Evolutionary conservation across 2,329 filamentous ascomycete species (phyloP).

Genomic region (Stagonosporopsis tanaceti): DNA sequence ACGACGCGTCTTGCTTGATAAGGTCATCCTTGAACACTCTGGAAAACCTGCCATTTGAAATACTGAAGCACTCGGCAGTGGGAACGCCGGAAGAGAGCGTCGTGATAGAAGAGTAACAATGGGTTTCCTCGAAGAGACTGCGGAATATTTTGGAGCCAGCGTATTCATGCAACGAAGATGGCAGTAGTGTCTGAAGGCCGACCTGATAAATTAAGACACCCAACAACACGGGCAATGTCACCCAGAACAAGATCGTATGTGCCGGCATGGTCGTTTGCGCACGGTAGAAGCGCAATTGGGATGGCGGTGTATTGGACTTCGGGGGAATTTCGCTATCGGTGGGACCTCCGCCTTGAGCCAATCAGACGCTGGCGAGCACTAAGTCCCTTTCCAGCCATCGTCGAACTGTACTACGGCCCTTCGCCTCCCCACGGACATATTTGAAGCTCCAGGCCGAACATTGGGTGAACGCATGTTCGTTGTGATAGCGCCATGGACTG

Average conservation of each 20-base stretch:
- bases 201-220: conserved; percentile 41
- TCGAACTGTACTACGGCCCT: background rate
- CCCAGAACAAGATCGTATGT: conserved; percentile 30
- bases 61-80: conserved; percentile 62
- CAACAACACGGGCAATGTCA: conserved; percentile 37
- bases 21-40: conserved; percentile 53
- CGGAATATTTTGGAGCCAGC: conserved; percentile 32
- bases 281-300: conserved; percentile 6
- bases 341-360: conserved; percentile 10
- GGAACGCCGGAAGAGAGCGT: conserved; percentile 53
- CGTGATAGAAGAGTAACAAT: conserved; percentile 57
- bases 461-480: conserved; percentile 4
- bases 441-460: background rate
- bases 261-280: conserved; percentile 29
- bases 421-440: background rate
- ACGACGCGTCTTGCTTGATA: conserved; percentile 31
- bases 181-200: conserved; percentile 28
- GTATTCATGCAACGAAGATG: conserved; percentile 26
- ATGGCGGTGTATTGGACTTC: conserved; percentile 2
- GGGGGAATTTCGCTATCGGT: conserved; percentile 16
- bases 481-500: background rate
- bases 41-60: conserved; percentile 61
- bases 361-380: conserved; percentile 10
- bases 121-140: conserved; percentile 38
- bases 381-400: conserved; percentile 2